These are phyloP conservation scores for Pelargonium fulgidum DNA, from an alignment of 441 rosid genomes.

Conservation along the genomic window DNA sequence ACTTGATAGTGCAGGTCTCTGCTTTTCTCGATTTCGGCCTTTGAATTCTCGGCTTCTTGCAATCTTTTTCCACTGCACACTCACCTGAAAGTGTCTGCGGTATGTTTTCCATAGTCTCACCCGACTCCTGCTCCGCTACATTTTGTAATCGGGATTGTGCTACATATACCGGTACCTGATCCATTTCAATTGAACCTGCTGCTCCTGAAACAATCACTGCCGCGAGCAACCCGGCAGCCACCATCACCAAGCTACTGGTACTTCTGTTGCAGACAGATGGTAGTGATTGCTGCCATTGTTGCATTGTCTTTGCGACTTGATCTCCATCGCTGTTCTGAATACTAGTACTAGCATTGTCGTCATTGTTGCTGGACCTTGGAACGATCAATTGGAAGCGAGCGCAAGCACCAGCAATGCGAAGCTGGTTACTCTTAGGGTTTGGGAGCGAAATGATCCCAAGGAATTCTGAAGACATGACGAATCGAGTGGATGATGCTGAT, in stretches of 20 bases:
- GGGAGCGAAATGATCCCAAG: neutral
- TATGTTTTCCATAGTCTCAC: constrained; percentile 56
- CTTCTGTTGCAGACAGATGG: neutral
- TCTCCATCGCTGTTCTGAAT: neutral
- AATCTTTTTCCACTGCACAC: constrained; percentile 41
- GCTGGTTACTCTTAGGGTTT: constrained; percentile 1
- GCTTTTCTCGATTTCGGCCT: constrained; percentile 81
- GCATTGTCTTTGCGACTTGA: neutral
- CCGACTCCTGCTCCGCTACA: constrained; percentile 28
- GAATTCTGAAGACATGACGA: neutral
- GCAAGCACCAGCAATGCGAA: neutral
- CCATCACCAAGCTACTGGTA: neutral
- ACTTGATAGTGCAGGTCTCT: constrained; percentile 74
- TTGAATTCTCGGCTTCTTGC: constrained; percentile 73
- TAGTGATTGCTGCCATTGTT: no score
- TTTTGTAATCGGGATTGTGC: neutral
- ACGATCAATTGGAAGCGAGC: neutral
- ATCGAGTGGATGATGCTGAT: neutral
- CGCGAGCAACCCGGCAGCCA: neutral
- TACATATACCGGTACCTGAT: neutral
- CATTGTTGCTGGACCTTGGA: neutral
- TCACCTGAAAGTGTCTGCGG: constrained; percentile 70
- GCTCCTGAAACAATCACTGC: constrained; percentile 4
- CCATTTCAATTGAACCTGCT: neutral
- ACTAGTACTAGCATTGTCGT: neutral